A percentile compares a stretch with the other conserved stretches of the same genome.
These are phyloP conservation scores for Starmerella asiatica DNA, from an alignment of 805 yeast species.

Conservation along the genomic window DNA sequence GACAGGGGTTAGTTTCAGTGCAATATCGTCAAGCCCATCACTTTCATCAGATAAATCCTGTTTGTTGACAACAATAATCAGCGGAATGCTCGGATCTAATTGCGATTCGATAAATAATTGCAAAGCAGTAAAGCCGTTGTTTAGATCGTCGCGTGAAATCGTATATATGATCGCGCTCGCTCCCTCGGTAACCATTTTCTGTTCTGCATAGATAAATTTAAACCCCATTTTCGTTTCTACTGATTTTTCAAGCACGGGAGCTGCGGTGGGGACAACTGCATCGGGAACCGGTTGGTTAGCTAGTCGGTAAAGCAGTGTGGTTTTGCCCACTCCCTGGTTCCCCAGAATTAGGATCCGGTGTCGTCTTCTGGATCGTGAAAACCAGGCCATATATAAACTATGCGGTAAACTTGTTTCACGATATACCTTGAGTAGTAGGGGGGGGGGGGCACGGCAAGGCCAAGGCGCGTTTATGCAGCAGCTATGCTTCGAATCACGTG, in stretches of 20 bases:
- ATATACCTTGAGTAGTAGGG: too few relatives aligned
- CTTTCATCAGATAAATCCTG: constrained; percentile 6
- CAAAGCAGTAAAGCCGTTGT: constrained; percentile 1
- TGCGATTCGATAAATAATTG: neutral
- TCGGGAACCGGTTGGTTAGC: constrained; percentile 16
- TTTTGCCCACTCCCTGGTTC: constrained; percentile 10
- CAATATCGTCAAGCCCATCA: constrained; percentile 27
- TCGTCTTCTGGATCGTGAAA: constrained; percentile 5
- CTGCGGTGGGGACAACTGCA: constrained; percentile 16
- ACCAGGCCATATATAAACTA: constrained; percentile 9
- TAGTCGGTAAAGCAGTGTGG: constrained; percentile 15
- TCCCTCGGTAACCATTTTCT: constrained; percentile 9
- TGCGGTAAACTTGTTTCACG: too few relatives aligned
- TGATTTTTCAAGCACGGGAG: constrained; percentile 10
- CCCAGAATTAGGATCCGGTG: constrained; percentile 13
- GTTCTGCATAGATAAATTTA: constrained; percentile 12
- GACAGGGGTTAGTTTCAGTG: constrained; percentile 23
- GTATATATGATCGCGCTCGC: constrained; percentile 14
- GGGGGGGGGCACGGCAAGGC: too few relatives aligned
- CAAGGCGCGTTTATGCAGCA: too few relatives aligned
- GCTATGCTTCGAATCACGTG: too few relatives aligned
- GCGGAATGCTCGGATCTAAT: constrained; percentile 5
- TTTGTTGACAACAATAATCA: constrained; percentile 14
- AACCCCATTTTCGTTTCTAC: constrained; percentile 6
- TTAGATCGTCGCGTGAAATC: constrained; percentile 1